Evolutionary conservation across 2,329 filamentous ascomycete genomes (phyloP).

Genomic region (Diplocarpon mali): DNA sequence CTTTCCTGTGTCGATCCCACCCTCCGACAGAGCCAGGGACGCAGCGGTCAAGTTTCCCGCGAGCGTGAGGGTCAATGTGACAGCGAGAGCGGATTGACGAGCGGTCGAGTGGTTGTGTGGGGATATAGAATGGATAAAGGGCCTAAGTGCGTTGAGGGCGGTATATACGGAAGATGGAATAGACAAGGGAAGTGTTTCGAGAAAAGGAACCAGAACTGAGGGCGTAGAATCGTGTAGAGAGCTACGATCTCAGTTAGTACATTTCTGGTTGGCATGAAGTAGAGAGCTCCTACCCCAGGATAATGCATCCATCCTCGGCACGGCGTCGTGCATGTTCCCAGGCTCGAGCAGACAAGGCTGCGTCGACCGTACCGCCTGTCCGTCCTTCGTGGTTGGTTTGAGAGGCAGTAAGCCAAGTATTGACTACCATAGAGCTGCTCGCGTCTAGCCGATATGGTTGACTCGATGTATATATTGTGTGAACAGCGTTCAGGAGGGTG

Average conservation of each 20-base stretch:
- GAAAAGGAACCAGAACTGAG: slow-evolving; percentile 70
- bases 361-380: slow-evolving; percentile 69
- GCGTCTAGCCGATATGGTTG: slow-evolving; percentile 82
- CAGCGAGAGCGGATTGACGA: slow-evolving; percentile 68
- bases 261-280: not conserved
- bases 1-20: slow-evolving; percentile 73
- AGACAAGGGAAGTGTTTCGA: slow-evolving; percentile 68
- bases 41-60: slow-evolving; percentile 68
- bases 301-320: slow-evolving; percentile 89
- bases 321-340: slow-evolving; percentile 95
- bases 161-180: slow-evolving; percentile 67
- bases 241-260: slow-evolving; percentile 34
- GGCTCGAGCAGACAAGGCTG: slow-evolving; percentile 64
- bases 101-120: slow-evolving; percentile 79
- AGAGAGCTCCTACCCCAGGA: slow-evolving; percentile 59
- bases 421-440: slow-evolving; percentile 83
- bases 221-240: slow-evolving; percentile 84
- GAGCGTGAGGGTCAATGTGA: slow-evolving; percentile 72
- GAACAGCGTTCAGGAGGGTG: slow-evolving; percentile 81
- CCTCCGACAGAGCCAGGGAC: slow-evolving; percentile 67
- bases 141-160: slow-evolving; percentile 69
- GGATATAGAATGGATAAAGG: slow-evolving; percentile 80
- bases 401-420: slow-evolving; percentile 83
- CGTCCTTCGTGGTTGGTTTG: slow-evolving; percentile 58
- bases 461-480: slow-evolving; percentile 74